A percentile compares a stretch with the other conserved stretches of the same genome.
These are phyloP conservation scores for Eragrostis nindensis DNA, from an alignment of 176 grass and related monocot genomes.

Conservation along the genomic window DNA sequence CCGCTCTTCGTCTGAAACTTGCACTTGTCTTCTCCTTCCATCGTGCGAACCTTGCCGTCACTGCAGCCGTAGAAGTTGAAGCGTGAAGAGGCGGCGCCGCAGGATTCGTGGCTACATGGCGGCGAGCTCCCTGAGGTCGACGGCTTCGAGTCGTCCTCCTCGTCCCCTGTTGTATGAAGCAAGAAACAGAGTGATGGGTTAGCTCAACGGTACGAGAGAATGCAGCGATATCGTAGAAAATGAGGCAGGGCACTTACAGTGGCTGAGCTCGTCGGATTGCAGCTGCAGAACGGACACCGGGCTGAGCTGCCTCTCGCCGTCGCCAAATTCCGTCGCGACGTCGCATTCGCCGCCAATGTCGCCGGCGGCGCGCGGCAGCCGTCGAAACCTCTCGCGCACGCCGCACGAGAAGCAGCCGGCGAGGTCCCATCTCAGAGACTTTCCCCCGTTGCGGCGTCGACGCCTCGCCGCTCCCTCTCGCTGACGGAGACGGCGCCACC, in stretches of 20 bases:
- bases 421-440: not conserved
- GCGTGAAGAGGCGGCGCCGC: not conserved
- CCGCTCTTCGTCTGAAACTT: constrained; percentile 4
- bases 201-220: not conserved
- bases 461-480: too few relatives aligned
- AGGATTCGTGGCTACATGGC: not conserved
- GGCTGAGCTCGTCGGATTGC: constrained; percentile 39
- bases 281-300: constrained; percentile 83
- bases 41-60: not conserved
- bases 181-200: constrained; percentile 3
- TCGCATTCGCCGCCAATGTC: not conserved
- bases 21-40: not conserved
- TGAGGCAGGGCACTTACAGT: not conserved
- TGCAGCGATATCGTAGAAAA: not conserved
- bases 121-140: constrained; percentile 46
- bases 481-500: too few relatives aligned
- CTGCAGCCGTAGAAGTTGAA: not conserved
- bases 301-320: constrained; percentile 51
- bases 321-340: not conserved
- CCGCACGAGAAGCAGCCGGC: constrained; percentile 35
- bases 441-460: too few relatives aligned
- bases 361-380: not conserved
- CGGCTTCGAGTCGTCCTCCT: constrained; percentile 30
- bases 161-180: not conserved
- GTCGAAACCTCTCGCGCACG: constrained; percentile 34